Evolutionary conservation across 495 filamentous ascomycete genomes (phyloP).

Genomic region (Aspergillus baeticus): DNA sequence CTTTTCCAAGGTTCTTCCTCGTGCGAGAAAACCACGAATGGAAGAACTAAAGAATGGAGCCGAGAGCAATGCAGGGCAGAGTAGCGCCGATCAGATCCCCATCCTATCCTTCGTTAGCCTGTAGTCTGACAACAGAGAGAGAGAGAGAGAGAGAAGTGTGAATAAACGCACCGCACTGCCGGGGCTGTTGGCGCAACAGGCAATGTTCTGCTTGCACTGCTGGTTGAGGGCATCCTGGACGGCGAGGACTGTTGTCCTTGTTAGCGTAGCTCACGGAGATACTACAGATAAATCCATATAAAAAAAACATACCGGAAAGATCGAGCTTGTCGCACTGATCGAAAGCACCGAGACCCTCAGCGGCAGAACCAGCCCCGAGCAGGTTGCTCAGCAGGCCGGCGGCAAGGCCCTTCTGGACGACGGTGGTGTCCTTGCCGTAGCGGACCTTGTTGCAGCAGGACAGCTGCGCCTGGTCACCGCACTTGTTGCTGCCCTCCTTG

Average conservation of each 20-base stretch:
- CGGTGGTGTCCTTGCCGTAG: constrained; percentile 45
- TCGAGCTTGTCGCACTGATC: constrained; percentile 42
- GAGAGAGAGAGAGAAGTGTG: too few relatives aligned
- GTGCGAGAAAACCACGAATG: background rate
- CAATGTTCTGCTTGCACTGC: constrained; percentile 55
- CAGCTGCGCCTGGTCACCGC: constrained; percentile 49
- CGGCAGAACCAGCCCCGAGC: constrained; percentile 31
- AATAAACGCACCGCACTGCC: constrained; percentile 38
- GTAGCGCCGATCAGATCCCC: constrained; percentile 42
- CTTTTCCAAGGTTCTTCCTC: too few relatives aligned
- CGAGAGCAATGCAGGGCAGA: constrained; percentile 52
- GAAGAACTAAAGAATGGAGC: constrained; percentile 35
- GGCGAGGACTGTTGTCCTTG: constrained; percentile 22
- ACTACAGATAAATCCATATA: too few relatives aligned
- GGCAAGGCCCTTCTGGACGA: constrained; percentile 27
- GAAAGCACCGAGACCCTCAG: constrained; percentile 36
- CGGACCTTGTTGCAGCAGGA: constrained; percentile 48
- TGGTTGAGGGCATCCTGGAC: constrained; percentile 45
- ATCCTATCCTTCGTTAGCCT: constrained; percentile 19
- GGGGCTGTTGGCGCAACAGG: constrained; percentile 48
- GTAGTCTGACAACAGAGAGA: background rate
- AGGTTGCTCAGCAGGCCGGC: constrained; percentile 31
- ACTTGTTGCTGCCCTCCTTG: constrained; percentile 47
- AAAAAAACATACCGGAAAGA: constrained; percentile 21
- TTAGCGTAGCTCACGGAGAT: constrained; percentile 15